phyloP scores from a whole-genome alignment of 2,329 filamentous ascomycete genomes.

The Claviceps sp. region DNA sequence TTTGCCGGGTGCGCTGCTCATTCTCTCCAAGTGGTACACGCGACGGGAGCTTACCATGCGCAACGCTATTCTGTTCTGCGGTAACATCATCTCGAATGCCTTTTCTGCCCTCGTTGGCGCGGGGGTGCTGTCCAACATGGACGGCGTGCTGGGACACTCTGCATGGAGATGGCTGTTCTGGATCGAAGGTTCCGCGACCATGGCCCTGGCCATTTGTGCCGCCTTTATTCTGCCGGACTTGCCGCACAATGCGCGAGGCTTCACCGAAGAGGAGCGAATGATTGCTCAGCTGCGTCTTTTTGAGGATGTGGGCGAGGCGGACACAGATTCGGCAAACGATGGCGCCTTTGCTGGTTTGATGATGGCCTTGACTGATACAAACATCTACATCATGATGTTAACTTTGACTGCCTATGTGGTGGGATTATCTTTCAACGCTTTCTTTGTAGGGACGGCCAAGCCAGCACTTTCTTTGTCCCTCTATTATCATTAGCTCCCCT shows the following conservation, averaged over 20 bases:
- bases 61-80: conserved; percentile 45
- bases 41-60: conserved; percentile 40
- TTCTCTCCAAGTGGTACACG: conserved; percentile 56
- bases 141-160: conserved; percentile 36
- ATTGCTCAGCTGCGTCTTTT: conserved; percentile 42
- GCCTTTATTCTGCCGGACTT: conserved; percentile 39
- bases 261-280: conserved; percentile 43
- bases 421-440: conserved; percentile 39
- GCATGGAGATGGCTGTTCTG: conserved; percentile 51
- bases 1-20: conserved; percentile 47
- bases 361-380: conserved; percentile 46
- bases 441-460: conserved; percentile 27
- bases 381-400: conserved; percentile 52
- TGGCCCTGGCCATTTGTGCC: conserved; percentile 31
- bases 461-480: not conserved
- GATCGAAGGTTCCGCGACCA: conserved; percentile 42
- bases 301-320: conserved; percentile 44
- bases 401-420: conserved; percentile 48
- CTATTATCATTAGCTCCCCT: not conserved
- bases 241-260: conserved; percentile 42
- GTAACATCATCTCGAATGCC: conserved; percentile 45
- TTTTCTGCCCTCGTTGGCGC: conserved; percentile 46
- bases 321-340: conserved; percentile 35
- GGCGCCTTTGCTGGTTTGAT: conserved; percentile 38
- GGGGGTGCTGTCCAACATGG: conserved; percentile 45